Base-by-base conservation (phyloP, 2,329 filamentous ascomycete species). In the Arthrinium phaeospermum region DNA sequence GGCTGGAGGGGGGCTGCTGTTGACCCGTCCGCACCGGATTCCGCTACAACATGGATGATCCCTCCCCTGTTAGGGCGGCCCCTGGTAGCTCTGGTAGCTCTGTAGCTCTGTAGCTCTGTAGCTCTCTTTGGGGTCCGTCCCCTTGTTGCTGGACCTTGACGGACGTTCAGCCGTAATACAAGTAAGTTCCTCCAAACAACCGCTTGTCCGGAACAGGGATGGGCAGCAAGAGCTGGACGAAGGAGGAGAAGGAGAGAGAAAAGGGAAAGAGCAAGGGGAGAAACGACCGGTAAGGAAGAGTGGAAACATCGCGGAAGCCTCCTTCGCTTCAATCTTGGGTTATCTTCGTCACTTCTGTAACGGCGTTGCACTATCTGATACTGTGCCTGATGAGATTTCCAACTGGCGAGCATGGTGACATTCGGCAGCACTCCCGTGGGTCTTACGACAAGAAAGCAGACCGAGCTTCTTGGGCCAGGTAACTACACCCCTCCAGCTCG, bases 361-460 rank as follows among this genome's bases (percentile, higher is more conserved):
- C 57, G 22, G 57, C 57, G 57, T 64, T 41, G 57, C 57, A 64
- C 57, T n/a, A 64, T 64, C 57, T 64, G 57, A 64, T 64, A 41
- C 41, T 64, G 57, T 64, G 57, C 57, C 57, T 64, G 57, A 64
- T 41, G 34, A 37, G 57, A 64, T 64, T 64, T 64, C 57, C 34
- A 41, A 41, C 57, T 41, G 57, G 57, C 22, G 57, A 64, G 34
- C 57, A 64, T 41, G 57, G 57, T 41, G 34, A 41, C 57, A 64
- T 64, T 41, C 57, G 57, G 57, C 57, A 64, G 57, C 57, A 64
- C 57, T 64, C 57, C 57, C 57, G 57, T 64, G 57, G 57, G 57
- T 64, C 57, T 34, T 64, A 64, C 57, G 37, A 41, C 37, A 41
- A 64, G 34, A 64, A 41, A 64, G 57, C 57, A 41, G 57, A 64